Conservation (phyloP, 257 asterid genomes). For the Ophiorrhiza pumila region DNA sequence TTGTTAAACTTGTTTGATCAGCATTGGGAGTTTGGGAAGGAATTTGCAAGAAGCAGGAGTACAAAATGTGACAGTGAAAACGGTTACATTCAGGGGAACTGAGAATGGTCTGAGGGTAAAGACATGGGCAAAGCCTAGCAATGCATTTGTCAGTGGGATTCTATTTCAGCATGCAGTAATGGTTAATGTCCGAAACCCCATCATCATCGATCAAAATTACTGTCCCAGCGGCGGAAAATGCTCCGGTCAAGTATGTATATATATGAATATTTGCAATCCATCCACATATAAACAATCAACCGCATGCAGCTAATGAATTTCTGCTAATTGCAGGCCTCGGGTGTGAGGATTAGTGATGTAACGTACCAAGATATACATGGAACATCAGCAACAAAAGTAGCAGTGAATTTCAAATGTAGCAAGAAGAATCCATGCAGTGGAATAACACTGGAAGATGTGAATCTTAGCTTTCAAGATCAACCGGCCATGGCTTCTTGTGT, state of each 20-base stretch:
- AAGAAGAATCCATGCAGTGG: background rate
- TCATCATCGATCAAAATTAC: conserved; percentile 56
- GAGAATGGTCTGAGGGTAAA: conserved; percentile 56
- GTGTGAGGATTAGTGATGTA: conserved; percentile 29
- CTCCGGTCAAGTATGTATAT: conserved; percentile 35
- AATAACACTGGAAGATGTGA: background rate
- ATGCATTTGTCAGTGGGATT: conserved; percentile 42
- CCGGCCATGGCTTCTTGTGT: background rate
- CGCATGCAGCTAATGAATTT: too few species aligned
- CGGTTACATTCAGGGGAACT: conserved; percentile 42
- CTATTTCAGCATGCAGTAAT: conserved; percentile 37
- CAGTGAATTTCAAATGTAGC: background rate
- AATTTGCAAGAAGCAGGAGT: conserved; percentile 49
- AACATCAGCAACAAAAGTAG: conserved; percentile 31
- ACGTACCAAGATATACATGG: conserved; percentile 45
- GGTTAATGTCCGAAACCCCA: conserved; percentile 51
- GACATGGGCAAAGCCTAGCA: conserved; percentile 69
- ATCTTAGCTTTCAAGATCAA: background rate
- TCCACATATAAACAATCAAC: too few species aligned
- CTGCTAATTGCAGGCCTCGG: background rate
- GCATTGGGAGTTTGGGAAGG: conserved; percentile 68
- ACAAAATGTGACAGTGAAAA: conserved; percentile 48
- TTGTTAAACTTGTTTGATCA: too few species aligned
- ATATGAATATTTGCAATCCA: background rate
- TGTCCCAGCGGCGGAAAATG: conserved; percentile 41